phyloP scores from a whole-genome alignment of 1,284 basidiomycete genomes.

The Marasmius oreades region DNA sequence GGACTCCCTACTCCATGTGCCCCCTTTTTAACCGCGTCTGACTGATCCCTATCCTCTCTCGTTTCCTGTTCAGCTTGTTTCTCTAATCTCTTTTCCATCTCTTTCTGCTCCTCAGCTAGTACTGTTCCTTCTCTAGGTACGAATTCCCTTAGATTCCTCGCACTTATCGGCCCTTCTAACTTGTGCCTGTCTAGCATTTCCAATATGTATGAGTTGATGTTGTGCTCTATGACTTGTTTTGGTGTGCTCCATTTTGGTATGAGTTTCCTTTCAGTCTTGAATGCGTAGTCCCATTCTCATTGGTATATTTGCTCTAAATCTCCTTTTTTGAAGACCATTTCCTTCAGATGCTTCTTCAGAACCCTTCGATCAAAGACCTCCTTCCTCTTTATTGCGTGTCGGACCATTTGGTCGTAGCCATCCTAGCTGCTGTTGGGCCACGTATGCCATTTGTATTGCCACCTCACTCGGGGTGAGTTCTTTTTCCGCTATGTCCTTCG shows the following conservation, averaged over 20 bases:
- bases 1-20: no score
- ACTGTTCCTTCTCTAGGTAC: slow-evolving; percentile 7
- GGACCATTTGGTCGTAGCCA: slow-evolving; percentile 15
- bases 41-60: no score
- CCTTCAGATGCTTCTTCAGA: slow-evolving; percentile 9
- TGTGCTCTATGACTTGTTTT: slow-evolving; percentile 9
- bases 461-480: slow-evolving; percentile 4
- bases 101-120: slow-evolving; percentile 9
- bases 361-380: slow-evolving; percentile 23
- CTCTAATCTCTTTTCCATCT: neutral
- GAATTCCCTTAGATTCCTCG: slow-evolving; percentile 16
- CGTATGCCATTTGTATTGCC: slow-evolving; percentile 18
- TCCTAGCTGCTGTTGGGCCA: slow-evolving; percentile 23
- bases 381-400: slow-evolving; percentile 21
- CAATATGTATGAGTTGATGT: slow-evolving; percentile 20
- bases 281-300: slow-evolving; percentile 25
- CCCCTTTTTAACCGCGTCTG: no score
- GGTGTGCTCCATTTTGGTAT: slow-evolving; percentile 25
- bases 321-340: slow-evolving; percentile 22
- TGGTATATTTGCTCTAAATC: slow-evolving; percentile 29
- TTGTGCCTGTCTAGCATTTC: slow-evolving; percentile 13
- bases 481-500: neutral
- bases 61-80: neutral
- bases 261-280: slow-evolving; percentile 24
- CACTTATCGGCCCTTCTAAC: slow-evolving; percentile 13